Conservation (phyloP, 169 alveolate species). For the Theileria luwenshuni region DNA sequence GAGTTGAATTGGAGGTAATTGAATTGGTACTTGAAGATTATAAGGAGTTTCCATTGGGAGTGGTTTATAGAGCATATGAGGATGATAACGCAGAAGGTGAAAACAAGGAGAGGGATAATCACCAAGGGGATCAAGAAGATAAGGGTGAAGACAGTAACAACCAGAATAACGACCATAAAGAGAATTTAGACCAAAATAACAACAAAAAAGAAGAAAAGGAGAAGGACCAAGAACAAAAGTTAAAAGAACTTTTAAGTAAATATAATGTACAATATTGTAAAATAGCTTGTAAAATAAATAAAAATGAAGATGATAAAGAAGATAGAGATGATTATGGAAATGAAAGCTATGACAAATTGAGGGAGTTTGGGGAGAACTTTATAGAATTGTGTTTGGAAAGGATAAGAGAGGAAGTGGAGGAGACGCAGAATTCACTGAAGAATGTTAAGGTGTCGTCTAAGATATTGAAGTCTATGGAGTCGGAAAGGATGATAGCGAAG, state of each 20-base stretch:
- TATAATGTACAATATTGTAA: background rate
- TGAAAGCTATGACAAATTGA: background rate
- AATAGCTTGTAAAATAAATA: background rate
- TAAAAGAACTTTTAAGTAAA: background rate
- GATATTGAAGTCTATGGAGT: background rate
- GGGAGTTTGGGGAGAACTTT: background rate
- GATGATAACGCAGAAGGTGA: too few relatives aligned
- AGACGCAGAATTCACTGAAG: background rate
- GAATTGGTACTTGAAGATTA: background rate
- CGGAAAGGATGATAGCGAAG: background rate
- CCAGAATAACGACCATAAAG: too few relatives aligned
- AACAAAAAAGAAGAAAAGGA: background rate
- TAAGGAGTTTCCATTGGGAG: background rate
- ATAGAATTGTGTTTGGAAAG: background rate
- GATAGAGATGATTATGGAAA: too few relatives aligned
- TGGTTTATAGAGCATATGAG: background rate
- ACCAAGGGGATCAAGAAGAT: too few relatives aligned
- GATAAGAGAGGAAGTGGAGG: background rate
- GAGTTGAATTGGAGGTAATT: constrained; percentile 7
- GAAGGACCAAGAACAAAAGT: too few relatives aligned
- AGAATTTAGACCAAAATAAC: too few relatives aligned
- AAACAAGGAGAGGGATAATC: too few relatives aligned
- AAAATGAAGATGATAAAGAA: background rate
- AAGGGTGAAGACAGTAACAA: too few relatives aligned
- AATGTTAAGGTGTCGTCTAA: background rate